A percentile compares a stretch with the other conserved stretches of the same genome.
Evolutionary conservation across 257 asterid genomes (phyloP).

Genomic region (Mitragyna speciosa): DNA sequence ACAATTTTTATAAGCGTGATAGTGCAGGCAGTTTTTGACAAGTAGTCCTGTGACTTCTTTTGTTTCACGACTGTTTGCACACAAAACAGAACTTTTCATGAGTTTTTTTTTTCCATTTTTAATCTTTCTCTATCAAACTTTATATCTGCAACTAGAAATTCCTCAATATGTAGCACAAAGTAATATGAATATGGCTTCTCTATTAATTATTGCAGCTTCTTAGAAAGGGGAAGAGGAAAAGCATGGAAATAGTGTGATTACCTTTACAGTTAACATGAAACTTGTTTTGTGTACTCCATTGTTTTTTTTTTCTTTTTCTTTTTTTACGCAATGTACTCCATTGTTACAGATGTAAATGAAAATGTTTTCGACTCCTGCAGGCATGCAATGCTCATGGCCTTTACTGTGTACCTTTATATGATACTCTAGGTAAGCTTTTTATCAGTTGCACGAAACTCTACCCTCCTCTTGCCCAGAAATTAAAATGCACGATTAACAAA

Average conservation of each 20-base stretch:
- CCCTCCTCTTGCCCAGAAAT: no score
- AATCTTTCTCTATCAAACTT: no score
- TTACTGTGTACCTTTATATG: constrained; percentile 72
- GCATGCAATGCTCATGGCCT: constrained; percentile 87
- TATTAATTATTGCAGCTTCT: background rate
- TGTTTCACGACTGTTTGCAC: no score
- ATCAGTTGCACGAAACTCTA: background rate
- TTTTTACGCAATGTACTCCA: background rate
- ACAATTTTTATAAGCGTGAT: no score
- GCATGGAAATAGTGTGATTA: background rate
- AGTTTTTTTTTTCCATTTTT: no score
- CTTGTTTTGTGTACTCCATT: no score
- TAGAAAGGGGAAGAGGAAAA: background rate
- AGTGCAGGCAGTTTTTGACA: no score
- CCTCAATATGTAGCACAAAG: background rate
- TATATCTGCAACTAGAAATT: background rate
- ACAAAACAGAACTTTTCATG: no score
- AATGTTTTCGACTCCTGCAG: constrained; percentile 33
- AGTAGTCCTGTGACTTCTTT: no score
- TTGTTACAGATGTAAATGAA: background rate
- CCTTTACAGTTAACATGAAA: background rate
- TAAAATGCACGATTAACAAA: background rate
- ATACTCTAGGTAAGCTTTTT: constrained; percentile 68
- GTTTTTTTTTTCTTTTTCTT: no score
- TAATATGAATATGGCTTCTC: background rate